Evolutionary conservation across 1,139 yeast genomes (phyloP), one percentile per base, ranked within the genome.

Genomic region (Pichia sp.): DNA sequence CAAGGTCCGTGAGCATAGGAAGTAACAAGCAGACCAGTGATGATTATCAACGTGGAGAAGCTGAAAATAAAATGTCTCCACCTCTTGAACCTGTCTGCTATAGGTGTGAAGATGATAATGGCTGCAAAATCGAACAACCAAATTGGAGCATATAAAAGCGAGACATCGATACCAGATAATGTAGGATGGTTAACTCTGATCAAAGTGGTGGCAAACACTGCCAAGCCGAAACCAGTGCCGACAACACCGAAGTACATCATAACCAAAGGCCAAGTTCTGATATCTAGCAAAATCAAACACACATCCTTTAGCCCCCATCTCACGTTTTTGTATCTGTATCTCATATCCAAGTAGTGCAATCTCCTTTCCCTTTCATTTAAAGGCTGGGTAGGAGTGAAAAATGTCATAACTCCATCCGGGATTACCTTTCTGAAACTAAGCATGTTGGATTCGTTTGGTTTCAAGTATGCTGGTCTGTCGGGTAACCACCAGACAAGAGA

Each of bases 231-330:
- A 1, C 96, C 96, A 16, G 90, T 83, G 48, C 96, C 96, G 19
- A 89, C 96, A 15, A 87, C 96, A 8, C 96, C 96, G 70, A 89
- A 90, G 70, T 89, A 89, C 96, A 89, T 89, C 72, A 89, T 75
- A 50, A 87, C 75, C 57, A 89, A 71, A 1, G 96, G 95, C 93
- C 93, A 88, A 47, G 86, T 75, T 61, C 95, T 76, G 47, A 78
- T 64, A 67, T 89, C 96, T 31, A 76, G 65, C 32, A 87, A 65
- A 50, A 89, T 79, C n/a, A 67, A 69, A 47, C 72, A 67, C 31
- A 89, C 74, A 56, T 88, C 93, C 49, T 70, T 74, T 75, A 83
- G 73, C 1, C 78, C 76, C 95, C 95, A 89, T 8, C 66, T 61
- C 7, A 80, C 60, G 38, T 70, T 67, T 50, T 68, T 66, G 61